Evolutionary conservation across 1,284 basidiomycete species (phyloP).

Genomic region (Stereum hirsutum): DNA sequence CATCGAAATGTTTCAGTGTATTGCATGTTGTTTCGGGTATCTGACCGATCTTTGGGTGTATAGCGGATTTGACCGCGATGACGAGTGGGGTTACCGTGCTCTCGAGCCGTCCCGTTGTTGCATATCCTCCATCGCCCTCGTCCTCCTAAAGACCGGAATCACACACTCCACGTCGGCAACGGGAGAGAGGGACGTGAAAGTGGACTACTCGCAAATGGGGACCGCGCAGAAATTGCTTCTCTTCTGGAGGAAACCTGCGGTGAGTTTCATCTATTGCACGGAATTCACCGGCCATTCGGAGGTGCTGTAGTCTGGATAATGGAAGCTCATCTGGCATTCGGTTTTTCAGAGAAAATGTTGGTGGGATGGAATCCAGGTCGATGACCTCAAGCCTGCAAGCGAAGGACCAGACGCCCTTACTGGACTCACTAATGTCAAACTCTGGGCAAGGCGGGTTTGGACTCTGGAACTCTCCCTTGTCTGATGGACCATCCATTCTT

Average conservation of each 20-base stretch:
- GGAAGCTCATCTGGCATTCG: background rate
- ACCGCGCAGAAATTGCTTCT: slow-evolving; percentile 96
- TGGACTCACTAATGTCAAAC: slow-evolving; percentile 60
- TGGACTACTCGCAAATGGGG: slow-evolving; percentile 90
- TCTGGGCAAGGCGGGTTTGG: slow-evolving; percentile 99
- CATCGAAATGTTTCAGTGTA: background rate
- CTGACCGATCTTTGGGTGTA: background rate
- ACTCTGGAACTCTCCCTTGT: slow-evolving; percentile 94
- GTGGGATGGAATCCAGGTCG: slow-evolving; percentile 97
- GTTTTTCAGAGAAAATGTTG: slow-evolving; percentile 85
- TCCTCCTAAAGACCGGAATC: slow-evolving; percentile 96
- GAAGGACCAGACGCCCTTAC: slow-evolving; percentile 29
- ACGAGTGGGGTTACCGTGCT: slow-evolving; percentile 96
- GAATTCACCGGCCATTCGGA: background rate
- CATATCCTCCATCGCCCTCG: slow-evolving; percentile 96
- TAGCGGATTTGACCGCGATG: slow-evolving; percentile 93
- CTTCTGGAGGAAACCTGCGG: slow-evolving; percentile 99
- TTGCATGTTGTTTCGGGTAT: background rate
- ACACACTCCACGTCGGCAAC: slow-evolving; percentile 48
- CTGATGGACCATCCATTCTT: slow-evolving; percentile 24
- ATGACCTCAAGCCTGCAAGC: slow-evolving; percentile 39
- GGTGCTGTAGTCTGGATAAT: background rate
- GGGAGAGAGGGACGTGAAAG: slow-evolving; percentile 58
- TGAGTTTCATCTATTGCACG: slow-evolving; percentile 31
- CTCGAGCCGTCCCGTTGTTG: slow-evolving; percentile 94